Base-by-base conservation (phyloP, 192 early-diverging fungal genomes). In the Coemansia sp. region DNA sequence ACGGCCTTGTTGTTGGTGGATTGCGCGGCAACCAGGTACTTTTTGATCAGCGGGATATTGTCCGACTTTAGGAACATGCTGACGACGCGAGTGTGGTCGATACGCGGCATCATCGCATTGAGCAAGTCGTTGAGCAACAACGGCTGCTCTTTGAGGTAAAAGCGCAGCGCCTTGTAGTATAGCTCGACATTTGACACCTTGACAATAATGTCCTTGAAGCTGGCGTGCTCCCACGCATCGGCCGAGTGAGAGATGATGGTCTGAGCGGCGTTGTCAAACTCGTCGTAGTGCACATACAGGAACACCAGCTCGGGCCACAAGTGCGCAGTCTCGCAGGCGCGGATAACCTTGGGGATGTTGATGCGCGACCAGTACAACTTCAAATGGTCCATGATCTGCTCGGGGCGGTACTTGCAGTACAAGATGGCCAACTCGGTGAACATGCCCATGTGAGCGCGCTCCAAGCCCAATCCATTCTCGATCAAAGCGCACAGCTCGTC, bases 391-490 rank as follows among this genome's bases (percentile, higher is more conserved):
- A 96, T 95, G 83, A 98, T 90, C 61, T 92, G 89, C 67, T 97
- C 97, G 0, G 94, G 91, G 17, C 88, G 87, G 88, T 99, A 97
- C 78, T 96, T 98, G 74, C 94, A 91, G 85, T 99, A 99, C 69
- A 98, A 83, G 61, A 99, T 93, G 6, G 95, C 95, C 45, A 99
- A 85, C 85, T 99, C 98, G 0, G 98, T 99, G 73, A 99, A 99
- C 98, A 99, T 99, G 60, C 98, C 98, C 98, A 99, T 99, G 73
- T 99, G 98, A 9, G 98, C 98, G 62, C 98, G 89, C 84, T 99
- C 98, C 64, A 99, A 78, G 16, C 95, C 95, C 17, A 98, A 78
- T 63, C 96, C 96, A 45, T 93, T 89, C 87, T 99, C 96, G 36
- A 99, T 83, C 59, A 99, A 76, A 27, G 85, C 72, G 67, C 97